Conservation (phyloP, 345 rosid species). For the Jatropha curcas region DNA sequence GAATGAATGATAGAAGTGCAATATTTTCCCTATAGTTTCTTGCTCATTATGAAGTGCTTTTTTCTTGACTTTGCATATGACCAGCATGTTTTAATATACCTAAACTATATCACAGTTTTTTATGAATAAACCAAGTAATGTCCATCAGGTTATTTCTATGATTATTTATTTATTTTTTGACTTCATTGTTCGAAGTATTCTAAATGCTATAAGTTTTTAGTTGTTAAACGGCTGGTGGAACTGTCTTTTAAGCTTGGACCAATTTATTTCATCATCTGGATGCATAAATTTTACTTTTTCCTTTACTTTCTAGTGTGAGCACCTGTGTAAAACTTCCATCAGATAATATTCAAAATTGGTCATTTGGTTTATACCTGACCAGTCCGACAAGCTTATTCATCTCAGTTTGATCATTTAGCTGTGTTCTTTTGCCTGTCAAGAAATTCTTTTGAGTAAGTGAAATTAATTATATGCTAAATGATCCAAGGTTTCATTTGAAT, state of each 20-base stretch:
- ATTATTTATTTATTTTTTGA: too few species aligned
- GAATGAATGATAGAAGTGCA: not conserved
- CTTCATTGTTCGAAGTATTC: not conserved
- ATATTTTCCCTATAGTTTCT: not conserved
- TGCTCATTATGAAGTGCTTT: not conserved
- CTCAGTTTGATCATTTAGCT: not conserved
- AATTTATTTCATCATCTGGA: not conserved
- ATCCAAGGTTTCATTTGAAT: not conserved
- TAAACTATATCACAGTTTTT: not conserved
- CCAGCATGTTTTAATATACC: not conserved
- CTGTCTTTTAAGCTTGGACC: not conserved
- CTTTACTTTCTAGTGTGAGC: not conserved
- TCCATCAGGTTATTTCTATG: not conserved
- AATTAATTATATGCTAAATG: not conserved
- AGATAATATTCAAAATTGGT: not conserved
- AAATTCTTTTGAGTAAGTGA: not conserved
- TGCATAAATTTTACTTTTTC: not conserved
- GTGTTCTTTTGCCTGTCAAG: not conserved
- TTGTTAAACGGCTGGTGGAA: not conserved
- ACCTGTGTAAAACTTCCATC: not conserved
- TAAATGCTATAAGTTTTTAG: not conserved
- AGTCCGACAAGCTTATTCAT: not conserved
- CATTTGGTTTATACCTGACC: not conserved
- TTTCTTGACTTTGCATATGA: not conserved
- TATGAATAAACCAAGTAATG: not conserved